phyloP scores from a whole-genome alignment of 345 rosid genomes.

The Arabidopsis thaliana region TAIR10.1 NC_003070.9:29884501-29885000 shows the following conservation, averaged over 20 bases:
- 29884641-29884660: background rate
- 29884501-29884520: slow-evolving; percentile 9
- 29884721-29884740: slow-evolving; percentile 98
- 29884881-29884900: slow-evolving; percentile 61
- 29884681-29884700: slow-evolving; percentile 30
- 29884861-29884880: slow-evolving; percentile 4
- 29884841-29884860: slow-evolving; percentile 28
- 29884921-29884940: slow-evolving; percentile 90
- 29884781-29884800: slow-evolving; percentile 59
- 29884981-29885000: slow-evolving; percentile 13
- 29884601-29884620: slow-evolving; percentile 65
- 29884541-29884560: slow-evolving; percentile 89
- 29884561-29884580: slow-evolving; percentile 95
- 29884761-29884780: slow-evolving; percentile 92
- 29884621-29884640: slow-evolving; percentile 33
- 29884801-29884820: slow-evolving; percentile 29
- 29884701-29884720: slow-evolving; percentile 87
- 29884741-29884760: slow-evolving; percentile 97
- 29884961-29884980: slow-evolving; percentile 41
- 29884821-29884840: slow-evolving; percentile 26
- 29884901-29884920: slow-evolving; percentile 85
- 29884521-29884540: slow-evolving; percentile 85
- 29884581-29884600: slow-evolving; percentile 99
- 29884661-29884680: background rate
- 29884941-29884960: slow-evolving; percentile 86